Evolutionary conservation across 371 early-diverging fungal genomes (phyloP).

Genomic region (Syncephalastrum racemosum): DNA sequence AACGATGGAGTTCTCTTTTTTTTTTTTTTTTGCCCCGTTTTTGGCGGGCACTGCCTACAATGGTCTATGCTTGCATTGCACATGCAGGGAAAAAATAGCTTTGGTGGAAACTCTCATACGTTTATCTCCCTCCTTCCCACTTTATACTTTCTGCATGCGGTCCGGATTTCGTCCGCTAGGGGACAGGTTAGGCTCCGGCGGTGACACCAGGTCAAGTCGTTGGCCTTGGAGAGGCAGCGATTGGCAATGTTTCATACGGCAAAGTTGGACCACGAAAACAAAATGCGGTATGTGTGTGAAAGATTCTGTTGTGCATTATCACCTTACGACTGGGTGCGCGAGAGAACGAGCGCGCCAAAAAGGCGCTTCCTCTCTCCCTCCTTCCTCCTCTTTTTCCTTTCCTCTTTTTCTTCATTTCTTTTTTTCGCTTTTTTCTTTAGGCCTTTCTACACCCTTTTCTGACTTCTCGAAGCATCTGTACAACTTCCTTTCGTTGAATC

Average conservation of each 20-base stretch:
- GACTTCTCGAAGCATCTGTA: slow-evolving; percentile 5
- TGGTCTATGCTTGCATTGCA: too few species aligned
- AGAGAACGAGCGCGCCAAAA: slow-evolving; percentile 15
- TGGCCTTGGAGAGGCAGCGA: slow-evolving; percentile 13
- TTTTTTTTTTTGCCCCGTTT: too few species aligned
- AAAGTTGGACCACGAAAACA: slow-evolving; percentile 19
- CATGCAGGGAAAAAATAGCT: too few species aligned
- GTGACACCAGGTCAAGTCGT: slow-evolving; percentile 13
- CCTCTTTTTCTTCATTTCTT: slow-evolving; percentile 9
- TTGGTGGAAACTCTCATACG: too few species aligned
- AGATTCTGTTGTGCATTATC: slow-evolving; percentile 6
- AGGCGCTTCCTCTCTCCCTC: slow-evolving; percentile 7
- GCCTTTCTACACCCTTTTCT: slow-evolving; percentile 6
- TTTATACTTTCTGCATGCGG: too few species aligned
- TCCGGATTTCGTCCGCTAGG: slow-evolving; percentile 1
- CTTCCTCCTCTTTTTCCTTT: slow-evolving; percentile 13
- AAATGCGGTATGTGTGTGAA: slow-evolving; percentile 16
- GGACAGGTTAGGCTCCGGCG: slow-evolving; percentile 22
- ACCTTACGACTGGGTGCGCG: slow-evolving; percentile 7
- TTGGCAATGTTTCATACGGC: slow-evolving; percentile 27
- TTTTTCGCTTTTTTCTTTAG: slow-evolving; percentile 9
- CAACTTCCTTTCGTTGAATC: slow-evolving; percentile 4
- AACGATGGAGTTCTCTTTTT: too few species aligned
- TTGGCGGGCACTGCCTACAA: too few species aligned
- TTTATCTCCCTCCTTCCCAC: too few species aligned